Conservation (phyloP, 2,329 filamentous ascomycete species). For the Diaporthe destruens region DNA sequence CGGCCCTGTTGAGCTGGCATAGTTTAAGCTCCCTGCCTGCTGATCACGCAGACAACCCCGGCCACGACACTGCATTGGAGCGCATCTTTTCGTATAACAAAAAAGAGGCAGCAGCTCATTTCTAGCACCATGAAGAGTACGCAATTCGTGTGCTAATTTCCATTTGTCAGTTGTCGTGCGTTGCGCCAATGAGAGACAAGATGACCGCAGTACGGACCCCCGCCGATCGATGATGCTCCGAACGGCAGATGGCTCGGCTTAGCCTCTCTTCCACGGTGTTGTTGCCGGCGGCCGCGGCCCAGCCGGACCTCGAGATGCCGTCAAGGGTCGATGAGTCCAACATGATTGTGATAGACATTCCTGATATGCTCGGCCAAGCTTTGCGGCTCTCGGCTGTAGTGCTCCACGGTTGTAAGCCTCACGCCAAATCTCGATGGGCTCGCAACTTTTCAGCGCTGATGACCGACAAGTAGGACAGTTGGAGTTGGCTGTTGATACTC, state of each 20-base stretch:
- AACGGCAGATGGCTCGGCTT: slow-evolving; percentile 30
- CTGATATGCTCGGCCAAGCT: neutral
- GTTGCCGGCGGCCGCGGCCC: slow-evolving; percentile 35
- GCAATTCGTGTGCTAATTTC: slow-evolving; percentile 25
- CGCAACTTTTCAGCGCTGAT: neutral
- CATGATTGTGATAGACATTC: neutral
- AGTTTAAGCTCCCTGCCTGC: slow-evolving; percentile 6
- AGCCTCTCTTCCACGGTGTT: slow-evolving; percentile 5
- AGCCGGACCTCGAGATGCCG: neutral
- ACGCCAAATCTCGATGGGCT: neutral
- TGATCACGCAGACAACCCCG: slow-evolving; percentile 16
- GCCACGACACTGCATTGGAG: slow-evolving; percentile 28
- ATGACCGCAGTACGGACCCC: slow-evolving; percentile 24
- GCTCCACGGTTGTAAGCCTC: slow-evolving; percentile 9
- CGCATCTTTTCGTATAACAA: slow-evolving; percentile 9
- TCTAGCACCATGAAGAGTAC: neutral
- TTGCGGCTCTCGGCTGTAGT: slow-evolving; percentile 9
- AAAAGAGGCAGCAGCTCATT: slow-evolving; percentile 7
- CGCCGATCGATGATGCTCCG: slow-evolving; percentile 4
- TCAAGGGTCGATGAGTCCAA: neutral
- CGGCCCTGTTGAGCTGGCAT: slow-evolving; percentile 21
- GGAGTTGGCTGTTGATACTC: neutral
- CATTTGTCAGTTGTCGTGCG: slow-evolving; percentile 19
- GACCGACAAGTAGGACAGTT: neutral
- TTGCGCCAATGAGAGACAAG: slow-evolving; percentile 29